phyloP scores from a whole-genome alignment of 208 protist species.

The Naegleria lovaniensis region DNA sequence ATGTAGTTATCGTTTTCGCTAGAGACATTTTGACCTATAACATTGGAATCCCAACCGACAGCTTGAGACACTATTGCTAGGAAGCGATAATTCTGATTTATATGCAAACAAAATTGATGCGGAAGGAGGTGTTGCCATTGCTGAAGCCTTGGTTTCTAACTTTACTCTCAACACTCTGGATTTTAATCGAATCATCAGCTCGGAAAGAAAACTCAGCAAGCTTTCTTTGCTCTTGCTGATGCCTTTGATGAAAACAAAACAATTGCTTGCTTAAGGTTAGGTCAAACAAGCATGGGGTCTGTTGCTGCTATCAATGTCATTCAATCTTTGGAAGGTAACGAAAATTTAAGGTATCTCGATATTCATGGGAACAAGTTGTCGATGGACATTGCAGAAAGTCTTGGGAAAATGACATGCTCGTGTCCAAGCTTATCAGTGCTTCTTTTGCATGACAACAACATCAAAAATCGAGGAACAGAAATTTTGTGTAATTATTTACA shows the following conservation, averaged over 20 bases:
- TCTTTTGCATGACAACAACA: not conserved
- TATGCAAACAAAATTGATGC: conserved; percentile 16
- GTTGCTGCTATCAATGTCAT: not conserved
- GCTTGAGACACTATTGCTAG: not conserved
- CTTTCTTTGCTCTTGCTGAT: conserved; percentile 26
- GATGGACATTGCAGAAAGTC: not conserved
- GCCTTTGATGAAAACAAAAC: conserved; percentile 11
- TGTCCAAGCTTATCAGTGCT: not conserved
- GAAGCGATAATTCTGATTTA: not conserved
- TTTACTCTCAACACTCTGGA: not conserved
- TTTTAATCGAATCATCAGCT: not conserved
- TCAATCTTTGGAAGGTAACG: not conserved
- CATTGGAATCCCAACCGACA: not conserved
- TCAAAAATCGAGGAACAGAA: conserved; percentile 1
- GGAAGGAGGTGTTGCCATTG: not conserved
- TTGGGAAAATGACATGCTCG: not conserved
- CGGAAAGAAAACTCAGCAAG: conserved; percentile 11
- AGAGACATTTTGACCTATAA: not conserved
- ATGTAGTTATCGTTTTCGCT: not conserved
- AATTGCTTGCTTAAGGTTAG: conserved; percentile 8
- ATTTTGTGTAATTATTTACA: not conserved
- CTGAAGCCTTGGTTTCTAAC: not conserved
- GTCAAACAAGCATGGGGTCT: not conserved
- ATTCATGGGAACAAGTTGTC: not conserved
- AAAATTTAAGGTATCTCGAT: conserved; percentile 20